A percentile compares a stretch with the other conserved stretches of the same genome.
phyloP scores from a whole-genome alignment of 305 asterid species.

The Rubia peregrina region DNA sequence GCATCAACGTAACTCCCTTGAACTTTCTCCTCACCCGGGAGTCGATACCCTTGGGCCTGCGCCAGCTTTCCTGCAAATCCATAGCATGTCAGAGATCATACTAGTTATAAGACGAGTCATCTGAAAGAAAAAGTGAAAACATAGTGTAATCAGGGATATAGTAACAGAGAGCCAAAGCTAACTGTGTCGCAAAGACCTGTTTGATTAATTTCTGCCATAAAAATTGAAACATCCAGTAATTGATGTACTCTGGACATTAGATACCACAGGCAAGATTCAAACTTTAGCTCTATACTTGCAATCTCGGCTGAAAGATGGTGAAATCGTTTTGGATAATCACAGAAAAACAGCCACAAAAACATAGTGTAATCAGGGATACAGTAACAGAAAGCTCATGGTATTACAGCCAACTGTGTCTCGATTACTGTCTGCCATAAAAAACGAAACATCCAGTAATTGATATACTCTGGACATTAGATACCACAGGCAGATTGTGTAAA shows the following conservation, averaged over 20 bases:
- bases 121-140: not conserved
- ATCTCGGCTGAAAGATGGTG: slow-evolving; percentile 41
- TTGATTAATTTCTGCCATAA: slow-evolving; percentile 27
- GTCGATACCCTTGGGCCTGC: slow-evolving; percentile 73
- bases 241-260: slow-evolving; percentile 31
- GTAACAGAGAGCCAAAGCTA: slow-evolving; percentile 54
- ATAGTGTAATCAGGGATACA: not conserved
- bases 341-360: not conserved
- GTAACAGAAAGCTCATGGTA: slow-evolving; percentile 41
- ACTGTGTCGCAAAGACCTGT: slow-evolving; percentile 76
- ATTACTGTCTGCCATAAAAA: slow-evolving; percentile 30
- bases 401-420: slow-evolving; percentile 50
- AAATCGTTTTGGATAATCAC: slow-evolving; percentile 21
- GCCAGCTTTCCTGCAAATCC: slow-evolving; percentile 42
- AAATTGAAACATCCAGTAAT: slow-evolving; percentile 34
- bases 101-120: not conserved
- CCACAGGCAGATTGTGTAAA: slow-evolving; percentile 19
- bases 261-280: slow-evolving; percentile 35
- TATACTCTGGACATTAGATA: slow-evolving; percentile 41
- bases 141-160: not conserved
- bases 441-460: slow-evolving; percentile 32
- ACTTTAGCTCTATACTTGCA: slow-evolving; percentile 7
- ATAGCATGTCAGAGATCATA: not conserved
- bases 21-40: slow-evolving; percentile 72
- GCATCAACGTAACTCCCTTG: slow-evolving; percentile 63